Base-by-base conservation (phyloP, 768 basidiomycete genomes). In the Exidia glandulosa region DNA sequence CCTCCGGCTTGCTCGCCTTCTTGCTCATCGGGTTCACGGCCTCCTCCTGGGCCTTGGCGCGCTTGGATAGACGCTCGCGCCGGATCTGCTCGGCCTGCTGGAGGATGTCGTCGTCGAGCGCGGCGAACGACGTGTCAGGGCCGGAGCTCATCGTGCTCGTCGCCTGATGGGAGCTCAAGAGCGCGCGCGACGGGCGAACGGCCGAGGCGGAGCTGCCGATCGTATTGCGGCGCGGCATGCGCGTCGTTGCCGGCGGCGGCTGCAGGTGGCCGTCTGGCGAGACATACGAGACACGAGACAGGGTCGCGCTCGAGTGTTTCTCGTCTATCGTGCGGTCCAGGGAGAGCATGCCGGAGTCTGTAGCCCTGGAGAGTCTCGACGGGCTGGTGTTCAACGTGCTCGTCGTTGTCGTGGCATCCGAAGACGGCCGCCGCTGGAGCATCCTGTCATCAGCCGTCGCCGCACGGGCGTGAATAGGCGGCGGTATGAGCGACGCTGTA, bases 31-130 rank as follows among this genome's bases (percentile, higher is more conserved):
- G 55, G 13, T 79, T 84, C 56, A 84, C 70, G 5, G 77, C 81
- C 5, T 80, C 82, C 62, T 79, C 79, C 69, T 81, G 82, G 60
- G 80, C 79, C 70, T 84, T 85, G 6, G 79, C 85, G 16, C 88
- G 77, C 70, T 91, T 90, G 48, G 81, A 79, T 70, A 79, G 72
- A 47, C 93, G 77, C 72, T 95, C 90, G 55, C 86, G 73, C 57
- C 94, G 76, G 58, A 96, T 92, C 63, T 84, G 83, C 64, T 95
- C 93, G 0, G 90, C 91, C 64, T 94, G 88, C n/a, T 85, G 77
- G 66, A 93, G 81, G 48, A 96, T 96, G 67, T 93, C 90, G 32
- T 81, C 78, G 47, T 86, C 86, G 0, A 92, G 77, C 64, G 83
- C 86, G 33, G 74, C 78, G 50, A 29, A 54, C 27, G 50, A 27